phyloP scores from a whole-genome alignment of 495 filamentous ascomycete genomes.

The Melanomma pulvis-pyrius region DNA sequence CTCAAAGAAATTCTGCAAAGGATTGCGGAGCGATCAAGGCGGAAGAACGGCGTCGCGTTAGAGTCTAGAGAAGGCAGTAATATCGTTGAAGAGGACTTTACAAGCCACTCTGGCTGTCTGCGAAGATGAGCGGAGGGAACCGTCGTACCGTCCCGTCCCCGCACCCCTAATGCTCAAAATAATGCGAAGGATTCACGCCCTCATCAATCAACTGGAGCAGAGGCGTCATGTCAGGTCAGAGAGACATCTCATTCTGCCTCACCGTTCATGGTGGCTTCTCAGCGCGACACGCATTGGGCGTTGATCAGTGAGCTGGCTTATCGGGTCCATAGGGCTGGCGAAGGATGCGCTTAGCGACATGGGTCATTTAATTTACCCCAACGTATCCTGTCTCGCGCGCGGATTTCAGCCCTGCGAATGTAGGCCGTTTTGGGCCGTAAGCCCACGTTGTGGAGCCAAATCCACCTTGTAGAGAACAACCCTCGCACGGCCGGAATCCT shows the following conservation, averaged over 20 bases:
- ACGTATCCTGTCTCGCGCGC: background rate
- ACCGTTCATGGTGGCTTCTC: slow-evolving; percentile 1
- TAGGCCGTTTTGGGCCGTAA: slow-evolving; percentile 8
- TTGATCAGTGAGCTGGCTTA: slow-evolving; percentile 7
- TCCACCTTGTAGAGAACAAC: background rate
- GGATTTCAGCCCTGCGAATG: background rate
- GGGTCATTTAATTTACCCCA: slow-evolving; percentile 10
- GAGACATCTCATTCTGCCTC: background rate
- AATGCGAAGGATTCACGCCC: slow-evolving; percentile 8
- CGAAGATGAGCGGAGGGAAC: slow-evolving; percentile 1
- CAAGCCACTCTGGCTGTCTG: background rate
- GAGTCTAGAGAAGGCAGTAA: no score
- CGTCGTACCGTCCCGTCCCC: slow-evolving; percentile 25
- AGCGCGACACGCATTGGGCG: slow-evolving; percentile 4
- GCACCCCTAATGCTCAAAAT: slow-evolving; percentile 2
- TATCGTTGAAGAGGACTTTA: no score
- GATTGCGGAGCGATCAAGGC: no score
- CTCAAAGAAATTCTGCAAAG: no score
- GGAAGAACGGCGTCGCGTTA: no score
- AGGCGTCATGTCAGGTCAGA: background rate
- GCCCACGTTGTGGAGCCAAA: background rate
- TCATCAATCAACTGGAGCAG: background rate
- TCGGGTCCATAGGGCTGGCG: slow-evolving; percentile 27
- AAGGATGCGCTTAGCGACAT: slow-evolving; percentile 4
- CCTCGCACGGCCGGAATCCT: background rate